Evolutionary conservation across 106 monocot genomes (phyloP).

Genomic region (Dendrobium chrysotoxum): DNA sequence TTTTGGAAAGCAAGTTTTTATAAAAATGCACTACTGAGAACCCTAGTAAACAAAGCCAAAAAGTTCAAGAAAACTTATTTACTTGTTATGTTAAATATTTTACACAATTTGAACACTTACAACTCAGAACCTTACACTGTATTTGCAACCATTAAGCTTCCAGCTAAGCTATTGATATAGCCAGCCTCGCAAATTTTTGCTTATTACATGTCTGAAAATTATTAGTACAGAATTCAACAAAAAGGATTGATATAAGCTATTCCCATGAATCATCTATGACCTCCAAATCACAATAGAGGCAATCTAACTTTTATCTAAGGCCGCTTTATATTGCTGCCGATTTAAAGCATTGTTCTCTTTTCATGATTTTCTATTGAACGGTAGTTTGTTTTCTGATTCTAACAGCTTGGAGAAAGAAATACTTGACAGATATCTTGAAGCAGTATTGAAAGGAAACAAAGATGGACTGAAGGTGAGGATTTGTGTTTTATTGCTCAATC

Average conservation of each 20-base stretch:
- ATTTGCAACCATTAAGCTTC: too few relatives aligned
- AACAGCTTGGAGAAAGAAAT: conserved; percentile 92
- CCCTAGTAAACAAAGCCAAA: neutral
- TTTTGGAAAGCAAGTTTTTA: too few relatives aligned
- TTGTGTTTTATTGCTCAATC: neutral
- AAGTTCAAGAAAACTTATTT: neutral
- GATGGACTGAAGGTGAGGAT: conserved; percentile 84
- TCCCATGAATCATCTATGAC: neutral
- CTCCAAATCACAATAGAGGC: too few relatives aligned
- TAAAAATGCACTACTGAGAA: neutral
- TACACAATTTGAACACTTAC: too few relatives aligned
- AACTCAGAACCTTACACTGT: too few relatives aligned
- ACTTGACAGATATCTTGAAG: conserved; percentile 77
- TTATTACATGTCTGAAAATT: too few relatives aligned
- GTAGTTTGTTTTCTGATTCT: neutral
- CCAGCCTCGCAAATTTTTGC: too few relatives aligned
- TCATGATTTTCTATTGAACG: neutral
- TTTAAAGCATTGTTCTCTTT: neutral
- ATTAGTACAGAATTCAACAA: too few relatives aligned
- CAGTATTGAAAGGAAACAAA: conserved; percentile 89
- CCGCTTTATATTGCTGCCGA: too few relatives aligned
- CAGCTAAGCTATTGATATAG: too few relatives aligned
- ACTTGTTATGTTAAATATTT: too few relatives aligned
- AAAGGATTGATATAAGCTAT: neutral
- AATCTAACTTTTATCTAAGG: too few relatives aligned